Evolutionary conservation across 2,329 filamentous ascomycete genomes (phyloP).

Genomic region (Botryotinia convoluta): DNA sequence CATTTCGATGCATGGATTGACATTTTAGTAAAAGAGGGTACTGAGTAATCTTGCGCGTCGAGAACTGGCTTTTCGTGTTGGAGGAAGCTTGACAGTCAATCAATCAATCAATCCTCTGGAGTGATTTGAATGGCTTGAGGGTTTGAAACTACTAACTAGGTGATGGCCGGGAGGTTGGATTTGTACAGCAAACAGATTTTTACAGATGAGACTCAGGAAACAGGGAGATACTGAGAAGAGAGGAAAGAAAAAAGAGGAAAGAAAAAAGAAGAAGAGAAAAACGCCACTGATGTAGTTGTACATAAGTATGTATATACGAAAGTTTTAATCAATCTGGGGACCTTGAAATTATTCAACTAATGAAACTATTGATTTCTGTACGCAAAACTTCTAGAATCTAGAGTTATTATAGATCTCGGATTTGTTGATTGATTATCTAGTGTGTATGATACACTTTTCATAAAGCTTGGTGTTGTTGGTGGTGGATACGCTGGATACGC

Average conservation of each 20-base stretch:
- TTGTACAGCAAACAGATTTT: neutral
- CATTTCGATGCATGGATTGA: neutral
- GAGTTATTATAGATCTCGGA: neutral
- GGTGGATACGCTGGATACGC: neutral
- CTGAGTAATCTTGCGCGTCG: neutral
- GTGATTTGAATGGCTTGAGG: neutral
- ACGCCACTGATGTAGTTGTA: constrained; percentile 3
- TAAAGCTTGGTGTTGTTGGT: neutral
- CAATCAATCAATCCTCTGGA: too few species aligned
- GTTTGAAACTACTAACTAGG: too few species aligned
- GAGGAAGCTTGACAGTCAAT: neutral
- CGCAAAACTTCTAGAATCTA: neutral
- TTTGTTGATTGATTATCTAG: neutral
- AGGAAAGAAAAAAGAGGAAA: neutral
- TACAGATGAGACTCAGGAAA: neutral
- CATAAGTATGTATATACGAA: neutral
- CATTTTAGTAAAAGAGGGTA: neutral
- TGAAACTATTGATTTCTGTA: too few species aligned
- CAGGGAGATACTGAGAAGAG: neutral
- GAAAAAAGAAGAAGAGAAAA: neutral
- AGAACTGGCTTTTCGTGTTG: neutral
- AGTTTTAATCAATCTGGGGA: neutral
- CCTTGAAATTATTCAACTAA: too few species aligned
- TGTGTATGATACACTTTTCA: neutral
- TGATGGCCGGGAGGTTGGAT: neutral